phyloP scores from a whole-genome alignment of 768 basidiomycete species.

The Sistotremastrum niveocremeum region DNA sequence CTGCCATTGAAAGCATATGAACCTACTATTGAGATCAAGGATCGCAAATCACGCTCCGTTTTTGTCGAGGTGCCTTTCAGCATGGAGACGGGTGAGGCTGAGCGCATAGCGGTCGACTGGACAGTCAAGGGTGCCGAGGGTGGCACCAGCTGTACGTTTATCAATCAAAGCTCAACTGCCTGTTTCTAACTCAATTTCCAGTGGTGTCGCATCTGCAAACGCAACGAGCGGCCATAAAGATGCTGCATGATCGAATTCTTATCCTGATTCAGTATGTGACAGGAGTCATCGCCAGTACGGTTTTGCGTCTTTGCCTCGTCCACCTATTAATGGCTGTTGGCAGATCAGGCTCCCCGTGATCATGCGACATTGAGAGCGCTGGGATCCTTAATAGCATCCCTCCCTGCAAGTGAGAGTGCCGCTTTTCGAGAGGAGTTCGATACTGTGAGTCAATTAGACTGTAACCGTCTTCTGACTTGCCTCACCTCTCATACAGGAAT shows the following conservation, averaged over 20 bases:
- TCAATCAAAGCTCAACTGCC: conserved; percentile 1
- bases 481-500: conserved; percentile 47
- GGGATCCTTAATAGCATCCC: conserved; percentile 71
- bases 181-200: conserved; percentile 18
- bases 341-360: conserved; percentile 66
- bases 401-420: conserved; percentile 76
- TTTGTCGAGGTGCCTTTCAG: conserved; percentile 79
- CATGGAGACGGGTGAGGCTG: conserved; percentile 96
- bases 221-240: conserved; percentile 89
- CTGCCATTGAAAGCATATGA: conserved; percentile 93
- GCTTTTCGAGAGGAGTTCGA: conserved; percentile 82
- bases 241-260: conserved; percentile 86
- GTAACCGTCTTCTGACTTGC: neutral
- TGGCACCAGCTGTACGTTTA: conserved; percentile 58
- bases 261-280: conserved; percentile 80
- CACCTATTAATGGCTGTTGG: neutral
- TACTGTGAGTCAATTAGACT: conserved; percentile 37
- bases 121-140: conserved; percentile 77
- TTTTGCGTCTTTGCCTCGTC: neutral
- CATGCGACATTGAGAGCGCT: conserved; percentile 73
- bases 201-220: conserved; percentile 86
- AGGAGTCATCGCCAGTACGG: conserved; percentile 57
- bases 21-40: conserved; percentile 74
- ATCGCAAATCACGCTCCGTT: conserved; percentile 59
- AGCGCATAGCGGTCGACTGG: conserved; percentile 97